Percentiles rank a stretch among this genome's conserved stretches.
Conservation (phyloP, 192 early-diverging fungal genomes). For the Backusella circina region DNA sequence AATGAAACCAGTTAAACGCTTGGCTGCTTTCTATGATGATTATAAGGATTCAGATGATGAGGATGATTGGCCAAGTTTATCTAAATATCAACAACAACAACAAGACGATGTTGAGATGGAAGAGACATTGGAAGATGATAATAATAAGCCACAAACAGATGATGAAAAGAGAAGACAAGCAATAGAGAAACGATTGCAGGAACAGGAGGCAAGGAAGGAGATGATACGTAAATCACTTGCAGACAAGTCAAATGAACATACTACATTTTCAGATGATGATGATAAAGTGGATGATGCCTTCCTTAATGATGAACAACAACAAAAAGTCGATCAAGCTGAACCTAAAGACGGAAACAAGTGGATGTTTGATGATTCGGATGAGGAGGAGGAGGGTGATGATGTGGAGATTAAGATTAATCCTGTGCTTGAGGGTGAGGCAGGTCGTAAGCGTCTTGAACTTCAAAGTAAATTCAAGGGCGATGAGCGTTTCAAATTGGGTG, state of each 20-base stretch:
- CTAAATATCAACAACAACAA: neutral
- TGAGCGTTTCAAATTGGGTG: slow-evolving; percentile 47
- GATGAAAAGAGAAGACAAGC: slow-evolving; percentile 26
- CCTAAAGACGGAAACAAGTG: slow-evolving; percentile 33
- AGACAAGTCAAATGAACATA: neutral
- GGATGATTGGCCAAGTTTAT: neutral
- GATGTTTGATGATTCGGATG: slow-evolving; percentile 49
- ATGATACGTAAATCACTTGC: slow-evolving; percentile 28
- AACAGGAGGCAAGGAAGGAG: slow-evolving; percentile 28
- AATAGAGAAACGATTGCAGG: slow-evolving; percentile 21
- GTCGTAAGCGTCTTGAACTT: slow-evolving; percentile 41
- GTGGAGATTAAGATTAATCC: slow-evolving; percentile 44
- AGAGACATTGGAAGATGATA: slow-evolving; percentile 23
- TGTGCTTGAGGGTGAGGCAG: slow-evolving; percentile 48
- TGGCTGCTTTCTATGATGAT: slow-evolving; percentile 23
- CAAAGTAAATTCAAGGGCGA: slow-evolving; percentile 47
- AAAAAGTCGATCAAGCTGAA: neutral
- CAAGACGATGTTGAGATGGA: slow-evolving; percentile 2
- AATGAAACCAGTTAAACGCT: slow-evolving; percentile 28
- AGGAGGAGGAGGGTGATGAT: slow-evolving; percentile 23
- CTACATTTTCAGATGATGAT: slow-evolving; percentile 5
- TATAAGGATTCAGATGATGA: slow-evolving; percentile 13
- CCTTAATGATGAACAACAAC: slow-evolving; percentile 12
- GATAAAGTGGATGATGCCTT: slow-evolving; percentile 7
- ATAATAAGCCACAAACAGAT: slow-evolving; percentile 14